These are phyloP conservation scores for Aspergillus ochraceus DNA, from an alignment of 2,329 filamentous ascomycete genomes.

Conservation along the genomic window DNA sequence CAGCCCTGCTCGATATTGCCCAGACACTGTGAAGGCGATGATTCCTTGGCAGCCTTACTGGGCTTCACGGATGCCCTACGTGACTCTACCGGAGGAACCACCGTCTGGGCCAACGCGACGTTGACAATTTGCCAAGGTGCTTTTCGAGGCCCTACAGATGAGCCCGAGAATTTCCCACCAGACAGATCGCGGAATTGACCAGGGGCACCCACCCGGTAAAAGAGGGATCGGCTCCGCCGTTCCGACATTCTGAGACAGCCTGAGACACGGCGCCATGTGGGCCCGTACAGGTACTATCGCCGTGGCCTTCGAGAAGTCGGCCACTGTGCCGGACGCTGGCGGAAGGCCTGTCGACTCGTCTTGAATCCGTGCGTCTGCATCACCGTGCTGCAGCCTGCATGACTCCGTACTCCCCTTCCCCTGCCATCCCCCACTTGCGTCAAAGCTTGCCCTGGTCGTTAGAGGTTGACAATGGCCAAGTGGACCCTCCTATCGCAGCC, in stretches of 20 bases:
- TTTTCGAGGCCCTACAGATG: background rate
- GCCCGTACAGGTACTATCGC: background rate
- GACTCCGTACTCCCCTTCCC: background rate
- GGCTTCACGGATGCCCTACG: background rate
- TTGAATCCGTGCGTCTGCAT: background rate
- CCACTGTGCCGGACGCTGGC: background rate
- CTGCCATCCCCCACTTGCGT: no score
- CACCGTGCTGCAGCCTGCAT: no score
- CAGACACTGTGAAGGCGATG: background rate
- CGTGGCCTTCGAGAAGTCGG: background rate
- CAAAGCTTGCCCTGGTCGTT: background rate
- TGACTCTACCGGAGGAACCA: background rate
- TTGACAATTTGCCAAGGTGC: background rate
- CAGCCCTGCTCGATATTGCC: background rate
- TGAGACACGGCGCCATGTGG: background rate
- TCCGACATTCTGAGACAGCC: background rate
- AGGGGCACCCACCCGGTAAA: background rate
- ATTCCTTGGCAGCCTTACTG: background rate
- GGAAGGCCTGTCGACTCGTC: background rate
- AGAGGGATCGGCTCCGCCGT: background rate
- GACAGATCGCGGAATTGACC: background rate
- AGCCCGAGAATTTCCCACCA: conserved; percentile 1
- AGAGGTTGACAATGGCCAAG: background rate
- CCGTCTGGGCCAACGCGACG: background rate
- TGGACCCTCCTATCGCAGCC: background rate